phyloP scores from a whole-genome alignment of 2,329 filamentous ascomycete species.

The Neonectria faginata region DNA sequence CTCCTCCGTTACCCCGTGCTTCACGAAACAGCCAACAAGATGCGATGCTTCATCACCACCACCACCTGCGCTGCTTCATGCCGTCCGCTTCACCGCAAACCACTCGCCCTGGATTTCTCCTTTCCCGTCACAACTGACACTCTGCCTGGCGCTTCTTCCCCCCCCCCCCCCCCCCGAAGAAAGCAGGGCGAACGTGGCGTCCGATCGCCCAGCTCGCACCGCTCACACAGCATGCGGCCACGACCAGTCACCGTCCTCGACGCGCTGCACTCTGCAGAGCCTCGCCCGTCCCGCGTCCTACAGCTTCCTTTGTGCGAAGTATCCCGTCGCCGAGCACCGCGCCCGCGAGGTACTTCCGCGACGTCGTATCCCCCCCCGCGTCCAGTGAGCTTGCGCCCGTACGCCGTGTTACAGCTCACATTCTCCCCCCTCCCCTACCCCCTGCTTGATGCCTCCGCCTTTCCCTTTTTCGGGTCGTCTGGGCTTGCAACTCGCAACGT shows the following conservation, averaged over 20 bases:
- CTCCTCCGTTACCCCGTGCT: too few relatives aligned
- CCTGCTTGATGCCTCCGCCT: conserved; percentile 11
- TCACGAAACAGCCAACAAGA: conserved; percentile 27
- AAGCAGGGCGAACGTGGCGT: conserved; percentile 45
- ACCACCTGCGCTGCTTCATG: conserved; percentile 9
- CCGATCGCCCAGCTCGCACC: conserved; percentile 41
- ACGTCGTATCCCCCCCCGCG: conserved; percentile 1
- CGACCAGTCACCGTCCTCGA: conserved; percentile 13
- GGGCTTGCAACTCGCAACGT: conserved; percentile 30
- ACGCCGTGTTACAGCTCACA: conserved; percentile 8
- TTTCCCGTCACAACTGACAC: conserved; percentile 25
- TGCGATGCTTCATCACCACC: conserved; percentile 11
- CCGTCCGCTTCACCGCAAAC: conserved; percentile 43
- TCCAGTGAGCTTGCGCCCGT: conserved; percentile 16
- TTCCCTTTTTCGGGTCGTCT: conserved; percentile 14
- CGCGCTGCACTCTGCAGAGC: conserved; percentile 33
- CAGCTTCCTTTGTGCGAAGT: not conserved
- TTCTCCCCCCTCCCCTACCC: not conserved
- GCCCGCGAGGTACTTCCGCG: conserved; percentile 10
- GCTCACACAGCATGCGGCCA: conserved; percentile 20
- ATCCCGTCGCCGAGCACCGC: conserved; percentile 2
- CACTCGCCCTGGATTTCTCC: conserved; percentile 36
- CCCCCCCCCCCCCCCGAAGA: conserved; percentile 20
- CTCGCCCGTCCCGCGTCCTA: conserved; percentile 28
- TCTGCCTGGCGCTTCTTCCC: conserved; percentile 1